These are phyloP conservation scores for Fusarium tuaranense DNA, from an alignment of 2,329 filamentous ascomycete genomes.

Conservation along the genomic window DNA sequence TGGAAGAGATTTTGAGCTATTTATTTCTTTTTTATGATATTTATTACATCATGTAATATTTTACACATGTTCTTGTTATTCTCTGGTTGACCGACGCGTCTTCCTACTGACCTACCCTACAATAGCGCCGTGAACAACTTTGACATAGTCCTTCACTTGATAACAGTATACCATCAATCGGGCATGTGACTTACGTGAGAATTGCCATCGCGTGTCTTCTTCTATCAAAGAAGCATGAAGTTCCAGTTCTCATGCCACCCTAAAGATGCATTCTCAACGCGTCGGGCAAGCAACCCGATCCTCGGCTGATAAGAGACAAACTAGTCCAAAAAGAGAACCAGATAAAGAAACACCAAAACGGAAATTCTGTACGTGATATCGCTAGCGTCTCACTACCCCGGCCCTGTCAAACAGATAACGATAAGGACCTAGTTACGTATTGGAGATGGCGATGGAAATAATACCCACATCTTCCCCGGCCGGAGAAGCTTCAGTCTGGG, in stretches of 20 bases:
- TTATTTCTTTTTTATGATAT: no score
- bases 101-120: neutral
- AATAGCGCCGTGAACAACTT: neutral
- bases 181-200: neutral
- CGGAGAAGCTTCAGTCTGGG: neutral
- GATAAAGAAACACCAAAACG: neutral
- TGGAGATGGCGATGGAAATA: neutral
- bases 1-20: no score
- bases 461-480: neutral
- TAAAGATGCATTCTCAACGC: neutral
- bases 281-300: neutral
- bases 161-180: neutral
- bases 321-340: neutral
- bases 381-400: neutral
- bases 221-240: neutral
- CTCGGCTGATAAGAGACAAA: neutral
- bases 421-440: neutral
- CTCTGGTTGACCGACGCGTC: no score
- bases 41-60: no score
- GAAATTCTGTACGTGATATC: neutral
- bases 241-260: neutral
- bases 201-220: neutral
- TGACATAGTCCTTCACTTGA: neutral
- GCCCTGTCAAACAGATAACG: neutral
- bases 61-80: no score